phyloP scores from a whole-genome alignment of 176 grass and related monocot genomes.

The Bromus sterilis region DNA sequence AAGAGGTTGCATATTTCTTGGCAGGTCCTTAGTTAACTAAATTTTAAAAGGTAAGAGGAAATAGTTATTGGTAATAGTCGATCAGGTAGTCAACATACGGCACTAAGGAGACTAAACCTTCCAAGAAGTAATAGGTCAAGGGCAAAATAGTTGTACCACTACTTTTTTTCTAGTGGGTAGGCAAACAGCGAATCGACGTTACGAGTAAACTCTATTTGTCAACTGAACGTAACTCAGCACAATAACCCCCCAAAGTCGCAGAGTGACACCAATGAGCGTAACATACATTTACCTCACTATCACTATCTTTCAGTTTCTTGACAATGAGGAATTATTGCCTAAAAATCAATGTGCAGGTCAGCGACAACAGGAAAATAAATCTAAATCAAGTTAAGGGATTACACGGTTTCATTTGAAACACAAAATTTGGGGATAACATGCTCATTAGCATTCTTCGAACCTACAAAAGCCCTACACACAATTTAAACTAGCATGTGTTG shows the following conservation, averaged over 20 bases:
- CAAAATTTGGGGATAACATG: neutral
- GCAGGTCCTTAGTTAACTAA: neutral
- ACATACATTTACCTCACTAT: neutral
- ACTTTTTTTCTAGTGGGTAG: slow-evolving; percentile 38
- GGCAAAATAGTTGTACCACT: slow-evolving; percentile 23
- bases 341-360: neutral
- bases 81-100: slow-evolving; percentile 11
- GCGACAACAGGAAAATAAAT: neutral
- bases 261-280: neutral
- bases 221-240: slow-evolving; percentile 2
- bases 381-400: neutral
- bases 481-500: slow-evolving; percentile 9
- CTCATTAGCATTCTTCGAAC: slow-evolving; percentile 11
- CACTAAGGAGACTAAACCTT: slow-evolving; percentile 18
- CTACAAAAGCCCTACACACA: slow-evolving; percentile 9
- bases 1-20: slow-evolving; percentile 2
- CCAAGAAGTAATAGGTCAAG: slow-evolving; percentile 7
- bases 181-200: slow-evolving; percentile 5
- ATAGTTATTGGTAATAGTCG: neutral
- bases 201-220: neutral
- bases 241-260: neutral
- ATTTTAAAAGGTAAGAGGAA: neutral
- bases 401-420: neutral
- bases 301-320: neutral
- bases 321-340: neutral